phyloP scores from a whole-genome alignment of 306 rosid genomes.

The Canavalia gladiata region DNA sequence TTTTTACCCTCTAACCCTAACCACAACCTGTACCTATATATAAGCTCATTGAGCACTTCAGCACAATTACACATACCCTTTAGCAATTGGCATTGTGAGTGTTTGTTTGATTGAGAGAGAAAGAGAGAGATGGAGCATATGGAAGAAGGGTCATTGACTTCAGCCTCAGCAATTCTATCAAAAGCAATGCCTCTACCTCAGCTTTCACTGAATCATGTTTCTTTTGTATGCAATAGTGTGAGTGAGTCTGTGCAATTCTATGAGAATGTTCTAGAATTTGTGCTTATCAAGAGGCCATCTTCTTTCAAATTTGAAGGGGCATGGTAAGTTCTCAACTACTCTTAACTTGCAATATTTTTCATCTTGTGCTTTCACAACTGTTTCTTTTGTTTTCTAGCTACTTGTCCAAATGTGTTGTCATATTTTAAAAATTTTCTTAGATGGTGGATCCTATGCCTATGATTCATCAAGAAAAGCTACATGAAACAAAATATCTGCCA shows the following conservation, averaged over 20 bases:
- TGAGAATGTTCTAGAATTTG: conserved; percentile 65
- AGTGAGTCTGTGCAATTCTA: conserved; percentile 66
- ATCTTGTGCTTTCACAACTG: neutral
- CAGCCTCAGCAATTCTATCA: neutral
- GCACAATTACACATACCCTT: neutral
- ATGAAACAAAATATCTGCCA: no score
- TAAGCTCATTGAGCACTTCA: neutral
- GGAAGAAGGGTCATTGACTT: conserved; percentile 3
- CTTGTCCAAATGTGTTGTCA: no score
- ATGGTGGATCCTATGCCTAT: no score
- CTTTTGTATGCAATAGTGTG: conserved; percentile 66
- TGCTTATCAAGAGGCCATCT: conserved; percentile 72
- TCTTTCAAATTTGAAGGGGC: conserved; percentile 83
- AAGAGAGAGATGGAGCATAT: conserved; percentile 17
- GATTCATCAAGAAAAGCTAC: no score
- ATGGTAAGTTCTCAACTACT: conserved; percentile 53
- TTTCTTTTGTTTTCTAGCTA: no score
- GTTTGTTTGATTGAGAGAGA: conserved; percentile 10
- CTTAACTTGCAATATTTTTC: neutral
- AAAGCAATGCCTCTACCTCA: conserved; percentile 55
- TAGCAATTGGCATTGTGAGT: neutral
- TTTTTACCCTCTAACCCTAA: neutral
- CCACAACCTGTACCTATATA: conserved; percentile 21
- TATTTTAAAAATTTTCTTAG: no score
- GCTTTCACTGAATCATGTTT: conserved; percentile 70